These are phyloP conservation scores for Sporothrix euskadiensis DNA, from an alignment of 2,329 filamentous ascomycete genomes.

Conservation along the genomic window DNA sequence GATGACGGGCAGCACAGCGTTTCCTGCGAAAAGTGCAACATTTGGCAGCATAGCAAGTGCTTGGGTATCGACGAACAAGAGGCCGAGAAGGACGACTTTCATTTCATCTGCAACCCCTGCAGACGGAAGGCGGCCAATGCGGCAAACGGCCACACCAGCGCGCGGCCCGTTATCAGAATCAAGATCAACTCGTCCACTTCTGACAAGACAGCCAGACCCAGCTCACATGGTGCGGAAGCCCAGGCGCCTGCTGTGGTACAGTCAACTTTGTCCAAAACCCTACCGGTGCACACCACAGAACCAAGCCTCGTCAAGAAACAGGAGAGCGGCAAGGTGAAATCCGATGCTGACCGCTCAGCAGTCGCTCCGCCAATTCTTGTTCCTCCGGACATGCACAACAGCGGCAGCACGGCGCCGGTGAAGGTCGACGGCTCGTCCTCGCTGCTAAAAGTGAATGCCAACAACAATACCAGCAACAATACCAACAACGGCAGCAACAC, in stretches of 20 bases:
- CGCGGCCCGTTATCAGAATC: constrained; percentile 51
- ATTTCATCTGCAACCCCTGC: constrained; percentile 81
- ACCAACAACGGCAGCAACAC: not conserved
- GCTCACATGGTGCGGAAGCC: not conserved
- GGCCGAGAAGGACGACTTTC: constrained; percentile 82
- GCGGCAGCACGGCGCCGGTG: constrained; percentile 16
- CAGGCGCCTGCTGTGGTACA: not conserved
- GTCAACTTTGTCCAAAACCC: not conserved
- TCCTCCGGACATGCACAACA: not conserved
- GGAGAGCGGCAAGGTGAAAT: not conserved
- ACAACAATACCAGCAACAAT: not conserved
- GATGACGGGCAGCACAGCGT: constrained; percentile 94
- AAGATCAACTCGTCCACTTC: constrained; percentile 46
- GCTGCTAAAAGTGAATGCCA: not conserved
- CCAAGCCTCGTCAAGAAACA: not conserved
- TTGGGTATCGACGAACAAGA: constrained; percentile 75
- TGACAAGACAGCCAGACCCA: not conserved
- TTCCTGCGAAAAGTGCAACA: constrained; percentile 87
- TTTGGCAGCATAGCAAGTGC: constrained; percentile 97
- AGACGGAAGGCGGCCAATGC: constrained; percentile 59
- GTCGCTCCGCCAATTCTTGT: not conserved
- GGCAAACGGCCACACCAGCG: constrained; percentile 61
- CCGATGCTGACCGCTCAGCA: not conserved
- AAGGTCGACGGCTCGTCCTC: constrained; percentile 22
- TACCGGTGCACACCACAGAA: not conserved